Percentiles rank a stretch among this genome's conserved stretches.
These are phyloP conservation scores for Aspergillus unguis DNA, from an alignment of 2,329 filamentous ascomycete genomes.

Conservation along the genomic window DNA sequence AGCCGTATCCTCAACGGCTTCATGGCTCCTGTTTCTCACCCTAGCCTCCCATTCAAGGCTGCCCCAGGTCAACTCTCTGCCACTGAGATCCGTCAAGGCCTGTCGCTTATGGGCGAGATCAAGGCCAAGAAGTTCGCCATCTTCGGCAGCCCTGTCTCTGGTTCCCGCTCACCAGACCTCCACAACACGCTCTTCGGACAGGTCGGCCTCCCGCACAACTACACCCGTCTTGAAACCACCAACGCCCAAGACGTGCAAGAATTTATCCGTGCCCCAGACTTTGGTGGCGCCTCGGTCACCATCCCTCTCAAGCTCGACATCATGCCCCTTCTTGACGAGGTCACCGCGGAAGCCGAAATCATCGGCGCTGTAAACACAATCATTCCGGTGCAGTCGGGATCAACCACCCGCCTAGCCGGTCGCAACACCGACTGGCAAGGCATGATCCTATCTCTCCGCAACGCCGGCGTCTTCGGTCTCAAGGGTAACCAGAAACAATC, in stretches of 20 bases:
- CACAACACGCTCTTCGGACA: slow-evolving; percentile 81
- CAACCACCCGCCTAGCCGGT: slow-evolving; percentile 60
- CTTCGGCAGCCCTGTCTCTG: slow-evolving; percentile 79
- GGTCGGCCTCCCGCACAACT: slow-evolving; percentile 80
- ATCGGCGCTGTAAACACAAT: slow-evolving; percentile 97
- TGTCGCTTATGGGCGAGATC: slow-evolving; percentile 76
- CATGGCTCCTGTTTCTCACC: slow-evolving; percentile 91
- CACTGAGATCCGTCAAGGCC: slow-evolving; percentile 75
- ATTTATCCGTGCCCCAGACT: slow-evolving; percentile 67
- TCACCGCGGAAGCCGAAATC: slow-evolving; percentile 71
- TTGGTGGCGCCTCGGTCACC: slow-evolving; percentile 92
- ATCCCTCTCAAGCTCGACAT: slow-evolving; percentile 93
- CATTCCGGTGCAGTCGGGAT: slow-evolving; percentile 57
- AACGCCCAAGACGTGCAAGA: slow-evolving; percentile 57
- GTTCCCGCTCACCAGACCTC: slow-evolving; percentile 80
- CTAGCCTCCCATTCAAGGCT: slow-evolving; percentile 83
- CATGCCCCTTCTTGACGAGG: slow-evolving; percentile 72
- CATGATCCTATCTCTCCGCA: slow-evolving; percentile 75
- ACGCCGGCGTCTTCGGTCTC: slow-evolving; percentile 58
- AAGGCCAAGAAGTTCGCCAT: slow-evolving; percentile 74
- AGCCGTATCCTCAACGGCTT: slow-evolving; percentile 88
- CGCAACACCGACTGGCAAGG: slow-evolving; percentile 96
- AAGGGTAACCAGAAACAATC: slow-evolving; percentile 37
- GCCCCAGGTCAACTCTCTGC: slow-evolving; percentile 92
- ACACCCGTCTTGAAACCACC: slow-evolving; percentile 72